Conservation (phyloP, 176 grass and related monocot genomes). For the Oryza meridionalis region DNA sequence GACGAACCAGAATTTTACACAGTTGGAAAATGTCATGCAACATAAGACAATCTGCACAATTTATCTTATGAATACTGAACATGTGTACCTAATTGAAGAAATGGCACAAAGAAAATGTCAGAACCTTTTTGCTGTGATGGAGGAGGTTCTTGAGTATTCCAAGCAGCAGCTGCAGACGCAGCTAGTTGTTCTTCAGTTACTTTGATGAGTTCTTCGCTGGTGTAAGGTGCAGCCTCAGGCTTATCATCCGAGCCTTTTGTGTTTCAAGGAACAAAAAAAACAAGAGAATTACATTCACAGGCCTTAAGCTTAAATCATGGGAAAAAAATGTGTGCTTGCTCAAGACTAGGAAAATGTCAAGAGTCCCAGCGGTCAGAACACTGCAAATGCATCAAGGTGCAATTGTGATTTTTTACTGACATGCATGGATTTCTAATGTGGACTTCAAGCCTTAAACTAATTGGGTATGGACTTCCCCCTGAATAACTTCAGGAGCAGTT, state of each 20-base stretch:
- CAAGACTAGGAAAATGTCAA: background rate
- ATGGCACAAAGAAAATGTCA: constrained; percentile 9
- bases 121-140: constrained; percentile 58
- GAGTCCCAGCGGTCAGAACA: background rate
- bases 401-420: constrained; percentile 9
- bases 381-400: background rate
- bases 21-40: background rate
- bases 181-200: constrained; percentile 79
- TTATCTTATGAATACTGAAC: constrained; percentile 4
- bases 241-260: constrained; percentile 57
- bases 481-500: no score
- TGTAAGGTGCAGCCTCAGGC: constrained; percentile 51
- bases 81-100: constrained; percentile 10
- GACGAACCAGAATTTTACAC: background rate
- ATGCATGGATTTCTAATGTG: constrained; percentile 20
- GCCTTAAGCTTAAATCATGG: background rate
- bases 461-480: no score
- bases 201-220: constrained; percentile 88
- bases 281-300: background rate
- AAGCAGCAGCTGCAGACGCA: constrained; percentile 55
- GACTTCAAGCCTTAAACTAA: background rate
- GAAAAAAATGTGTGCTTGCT: background rate
- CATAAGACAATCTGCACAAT: background rate
- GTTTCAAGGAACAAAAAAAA: background rate
- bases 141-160: constrained; percentile 33